These are phyloP conservation scores for Aspergillus homomorphus DNA, from an alignment of 495 filamentous ascomycete species.

Conservation along the genomic window DNA sequence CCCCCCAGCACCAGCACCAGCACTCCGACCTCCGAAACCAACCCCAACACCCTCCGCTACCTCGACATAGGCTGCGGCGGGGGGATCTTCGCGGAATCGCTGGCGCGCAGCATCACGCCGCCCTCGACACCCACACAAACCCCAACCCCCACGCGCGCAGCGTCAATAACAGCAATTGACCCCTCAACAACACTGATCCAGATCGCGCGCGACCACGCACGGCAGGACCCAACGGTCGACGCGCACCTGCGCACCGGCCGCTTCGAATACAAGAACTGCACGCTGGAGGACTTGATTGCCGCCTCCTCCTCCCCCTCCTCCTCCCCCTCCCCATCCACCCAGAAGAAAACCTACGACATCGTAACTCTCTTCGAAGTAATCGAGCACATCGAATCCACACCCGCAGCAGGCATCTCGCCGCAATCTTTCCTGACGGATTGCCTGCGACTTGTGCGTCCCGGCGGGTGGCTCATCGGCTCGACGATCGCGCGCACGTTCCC, in stretches of 20 bases:
- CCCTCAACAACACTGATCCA: conserved; percentile 74
- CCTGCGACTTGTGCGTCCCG: conserved; percentile 73
- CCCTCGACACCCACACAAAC: conserved; percentile 43
- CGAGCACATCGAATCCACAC: conserved; percentile 66
- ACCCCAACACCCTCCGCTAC: conserved; percentile 54
- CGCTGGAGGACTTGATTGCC: conserved; percentile 63
- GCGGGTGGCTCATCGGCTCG: conserved; percentile 86
- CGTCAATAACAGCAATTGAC: conserved; percentile 77
- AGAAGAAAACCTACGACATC: conserved; percentile 55
- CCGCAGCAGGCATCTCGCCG: conserved; percentile 48
- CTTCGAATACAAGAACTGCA: conserved; percentile 66
- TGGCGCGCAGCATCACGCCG: conserved; percentile 61
- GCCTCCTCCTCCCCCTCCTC: conserved; percentile 19
- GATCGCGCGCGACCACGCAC: conserved; percentile 72
- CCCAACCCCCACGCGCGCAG: conserved; percentile 56
- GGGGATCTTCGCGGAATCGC: conserved; percentile 91
- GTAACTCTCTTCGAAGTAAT: conserved; percentile 91
- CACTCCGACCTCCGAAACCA: conserved; percentile 9
- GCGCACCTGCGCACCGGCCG: conserved; percentile 47
- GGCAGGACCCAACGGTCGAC: conserved; percentile 57
- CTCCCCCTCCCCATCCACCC: not conserved
- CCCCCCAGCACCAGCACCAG: not conserved
- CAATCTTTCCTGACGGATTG: conserved; percentile 65
- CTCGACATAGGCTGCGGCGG: conserved; percentile 96
- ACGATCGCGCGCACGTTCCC: conserved; percentile 87